Evolutionary conservation across 2,329 filamentous ascomycete species (phyloP).

Genomic region (Mariannaea elegans): DNA sequence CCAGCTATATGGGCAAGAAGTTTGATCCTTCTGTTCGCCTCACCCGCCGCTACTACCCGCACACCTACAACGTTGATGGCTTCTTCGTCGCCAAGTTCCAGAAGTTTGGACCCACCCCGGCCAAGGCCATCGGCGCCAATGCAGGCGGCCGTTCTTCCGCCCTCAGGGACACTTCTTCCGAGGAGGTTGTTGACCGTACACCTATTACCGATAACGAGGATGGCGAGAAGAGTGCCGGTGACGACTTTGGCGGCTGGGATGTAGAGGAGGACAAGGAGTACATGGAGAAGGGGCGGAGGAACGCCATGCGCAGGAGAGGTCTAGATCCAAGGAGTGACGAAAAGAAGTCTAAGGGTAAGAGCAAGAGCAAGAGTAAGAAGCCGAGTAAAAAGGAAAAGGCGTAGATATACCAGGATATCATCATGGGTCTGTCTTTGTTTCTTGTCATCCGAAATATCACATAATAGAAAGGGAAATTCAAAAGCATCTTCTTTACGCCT

Average conservation of each 20-base stretch:
- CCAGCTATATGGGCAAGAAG: conserved; percentile 86
- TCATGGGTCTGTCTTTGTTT: conserved; percentile 20
- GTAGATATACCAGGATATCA: conserved; percentile 29
- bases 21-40: conserved; percentile 88
- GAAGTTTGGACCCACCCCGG: conserved; percentile 82
- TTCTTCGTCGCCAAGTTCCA: conserved; percentile 99
- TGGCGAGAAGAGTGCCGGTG: conserved; percentile 58
- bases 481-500: conserved; percentile 15
- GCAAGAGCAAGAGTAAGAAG: conserved; percentile 30
- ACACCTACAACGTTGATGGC: conserved; percentile 94
- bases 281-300: conserved; percentile 77
- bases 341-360: conserved; percentile 40
- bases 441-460: conserved; percentile 12
- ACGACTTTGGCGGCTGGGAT: conserved; percentile 77
- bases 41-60: conserved; percentile 87
- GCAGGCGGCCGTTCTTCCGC: conserved; percentile 44
- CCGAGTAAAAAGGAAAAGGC: conserved; percentile 35
- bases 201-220: conserved; percentile 66
- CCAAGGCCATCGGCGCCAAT: conserved; percentile 50
- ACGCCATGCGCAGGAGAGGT: conserved; percentile 77
- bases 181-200: conserved; percentile 71
- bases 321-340: conserved; percentile 71
- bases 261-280: conserved; percentile 77
- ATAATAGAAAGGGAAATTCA: conserved; percentile 26
- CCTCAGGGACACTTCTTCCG: conserved; percentile 36